Conservation (phyloP, 768 basidiomycete species). For the Pleurotus djamor region DNA sequence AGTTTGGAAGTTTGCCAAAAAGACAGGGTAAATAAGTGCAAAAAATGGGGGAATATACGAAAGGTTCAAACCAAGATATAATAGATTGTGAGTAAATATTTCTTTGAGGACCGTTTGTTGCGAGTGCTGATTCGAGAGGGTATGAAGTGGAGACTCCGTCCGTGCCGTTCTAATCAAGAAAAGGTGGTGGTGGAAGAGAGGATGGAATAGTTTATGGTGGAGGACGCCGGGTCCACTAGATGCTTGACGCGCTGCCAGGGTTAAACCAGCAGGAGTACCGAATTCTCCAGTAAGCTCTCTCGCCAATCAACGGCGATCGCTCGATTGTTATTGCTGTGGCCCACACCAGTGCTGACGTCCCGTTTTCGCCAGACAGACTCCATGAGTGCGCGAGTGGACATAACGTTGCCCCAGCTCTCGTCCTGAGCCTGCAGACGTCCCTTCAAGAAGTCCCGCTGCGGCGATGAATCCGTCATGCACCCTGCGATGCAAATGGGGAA, state of each 20-base stretch:
- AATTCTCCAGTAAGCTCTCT: slow-evolving; percentile 51
- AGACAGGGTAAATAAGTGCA: not conserved
- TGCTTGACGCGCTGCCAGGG: slow-evolving; percentile 10
- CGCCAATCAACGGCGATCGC: slow-evolving; percentile 51
- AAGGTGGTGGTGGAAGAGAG: not conserved
- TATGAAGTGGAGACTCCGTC: not conserved
- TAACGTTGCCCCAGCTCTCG: slow-evolving; percentile 57
- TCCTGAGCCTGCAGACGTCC: slow-evolving; percentile 52
- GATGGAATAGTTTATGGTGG: too few species aligned
- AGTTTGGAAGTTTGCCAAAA: not conserved
- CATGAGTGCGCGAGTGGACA: slow-evolving; percentile 59
- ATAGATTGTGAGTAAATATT: not conserved
- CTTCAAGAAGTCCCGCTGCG: slow-evolving; percentile 57
- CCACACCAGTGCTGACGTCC: slow-evolving; percentile 42
- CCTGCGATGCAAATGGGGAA: slow-evolving; percentile 77
- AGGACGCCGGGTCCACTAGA: not conserved
- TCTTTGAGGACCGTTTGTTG: not conserved
- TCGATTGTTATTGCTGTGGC: not conserved
- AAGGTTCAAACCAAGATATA: not conserved
- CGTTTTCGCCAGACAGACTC: slow-evolving; percentile 70
- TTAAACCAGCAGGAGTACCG: slow-evolving; percentile 48
- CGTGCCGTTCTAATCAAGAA: not conserved
- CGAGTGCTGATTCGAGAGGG: not conserved
- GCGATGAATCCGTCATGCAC: slow-evolving; percentile 67
- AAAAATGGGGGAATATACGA: not conserved